Evolutionary conservation across 1,284 basidiomycete species (phyloP), one percentile per base, ranked within the genome.

Genomic region (Trichosporon sp.): DNA sequence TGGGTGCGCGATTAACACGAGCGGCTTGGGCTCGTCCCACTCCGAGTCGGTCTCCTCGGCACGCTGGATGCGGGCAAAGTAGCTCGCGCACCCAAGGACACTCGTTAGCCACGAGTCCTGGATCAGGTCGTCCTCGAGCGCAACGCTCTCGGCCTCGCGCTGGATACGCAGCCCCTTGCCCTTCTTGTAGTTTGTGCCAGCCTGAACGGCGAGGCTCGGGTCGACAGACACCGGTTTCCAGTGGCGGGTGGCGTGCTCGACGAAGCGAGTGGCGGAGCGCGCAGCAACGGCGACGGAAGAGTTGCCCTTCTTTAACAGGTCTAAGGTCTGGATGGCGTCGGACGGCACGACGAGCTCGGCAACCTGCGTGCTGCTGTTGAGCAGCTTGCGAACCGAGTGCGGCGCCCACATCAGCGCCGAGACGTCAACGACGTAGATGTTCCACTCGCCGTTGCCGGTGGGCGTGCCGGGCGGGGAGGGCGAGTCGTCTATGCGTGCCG

Each of bases 241-340:
- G 65, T 79, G 77, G 37, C 80, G 72, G n/a, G 79, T 74, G n/a
- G 80, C 78, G 54, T 81, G 79, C 68, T 85, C 84, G 67, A 84
- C 78, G 72, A 80, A 84, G 8, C 84, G 77, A 0, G 84, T 79
- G 0, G 83, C 82, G 8, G 78, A 71, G 14, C 84, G 78, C 10
- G 94, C 94, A 14, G 91, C 90, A 76, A 91, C 89, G 0, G 93
- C 93, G 21, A 93, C 87, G 0, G 88, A 84, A 40, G 87, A 90
- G 0, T 90, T 90, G 1, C 94, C 94, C 81, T 96, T 96, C 87
- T 97, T 97, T 76, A 96, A 88, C 4, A 96, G 86, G 81, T 97
- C 94, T n/a, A 97, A 88, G 0, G 94, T 96, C 79, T 93, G 94
- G 38, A 96, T 87, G 4, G 91, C 94, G 88, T 96, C 94, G 26